Base-by-base conservation (phyloP, 1,284 basidiomycete genomes). In the Ganoderma multipileum region DNA sequence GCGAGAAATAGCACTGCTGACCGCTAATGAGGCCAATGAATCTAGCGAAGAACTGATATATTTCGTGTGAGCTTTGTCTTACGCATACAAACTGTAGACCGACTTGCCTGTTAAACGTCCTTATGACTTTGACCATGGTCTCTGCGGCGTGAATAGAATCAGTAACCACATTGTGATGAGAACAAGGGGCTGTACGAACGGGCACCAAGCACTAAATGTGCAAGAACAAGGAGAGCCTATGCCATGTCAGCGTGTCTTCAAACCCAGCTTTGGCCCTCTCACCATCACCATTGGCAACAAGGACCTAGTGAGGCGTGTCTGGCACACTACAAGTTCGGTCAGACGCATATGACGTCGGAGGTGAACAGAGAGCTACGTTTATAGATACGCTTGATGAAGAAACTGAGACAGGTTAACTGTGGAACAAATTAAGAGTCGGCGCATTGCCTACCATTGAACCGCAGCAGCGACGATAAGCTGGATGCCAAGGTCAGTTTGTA, bases 371-470 rank as follows among this genome's bases (percentile, higher is more conserved):
- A 50, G 68, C 8, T 11, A 74, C 71, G 61, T 57, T 71, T 68
- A 65, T 73, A 67, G 38, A 74, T 74, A 3, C 70, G 69, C 50
- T 66, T 68, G 18, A 71, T 70, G 58, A 74, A 74, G 64, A 72
- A 74, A 52, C 73, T 74, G 33, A 3, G 3, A 8, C 1, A 1
- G 7, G 1, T 60, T 38, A 55, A 54, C 16, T n/a, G 16, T 4
- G 14, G 52, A 28, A n/a, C 0, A n/a, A 4, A 4, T 26, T 8
- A 18, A 16, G 30, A 26, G 20, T 2, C 7, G 33, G 9, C 5
- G 33, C 3, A 30, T 38, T 5, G 28, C 65, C 23, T 41, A 72
- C 71, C 65, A 66, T 39, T 72, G 71, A 7, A 72, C 71, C 2
- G 68, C 71, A 0, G 71, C 65, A 7, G 71, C 69, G n/a, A 71